Evolutionary conservation across 768 basidiomycete genomes (phyloP), one percentile per base, ranked within the genome.

Genomic region (Xerocomellus intermedius): DNA sequence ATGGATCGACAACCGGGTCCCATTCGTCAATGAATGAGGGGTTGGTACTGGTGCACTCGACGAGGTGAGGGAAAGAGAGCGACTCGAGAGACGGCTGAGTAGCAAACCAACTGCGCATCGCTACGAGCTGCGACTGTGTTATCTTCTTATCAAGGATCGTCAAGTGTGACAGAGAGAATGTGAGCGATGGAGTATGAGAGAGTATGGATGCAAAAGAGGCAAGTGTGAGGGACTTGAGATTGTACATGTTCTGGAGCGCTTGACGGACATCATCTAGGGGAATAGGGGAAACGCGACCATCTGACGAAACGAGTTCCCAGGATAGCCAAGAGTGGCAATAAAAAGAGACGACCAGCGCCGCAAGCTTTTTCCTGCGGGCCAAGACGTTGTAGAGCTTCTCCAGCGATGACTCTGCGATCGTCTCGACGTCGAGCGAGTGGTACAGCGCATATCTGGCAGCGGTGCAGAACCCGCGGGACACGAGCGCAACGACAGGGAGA

Each of bases 191-290:
- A 0, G 62, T 50, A 16, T 60, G 52, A 3, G 59, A 55, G 21
- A 70, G 58, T 24, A 68, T 56, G 47, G 58, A 57, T 16, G 53
- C 48, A 43, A 72, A 68, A 13, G 66, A 68, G 12, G 57, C 57
- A 9, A 72, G 33, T 1, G 66, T 68, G 36, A 70, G 64, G 7
- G 52, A 59, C 39, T 58, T 66, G 54, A 70, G 66, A 36, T 70
- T 64, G 9, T 36, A 41, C 70, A 70, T 72, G 33, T 72, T 70
- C 42, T 60, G 64, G 30, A 70, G 58, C 12, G 66, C 70, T 8
- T 19, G 57, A 19, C 61, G 54, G 53, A 72, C 55, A 14, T 64
- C 58, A 24, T 48, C 38, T 8, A 65, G 48, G 28, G 63, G 61
- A 24, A 48, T 22, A 4, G 56, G 49, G 7, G 61, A 38, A 33